phyloP scores from a whole-genome alignment of 2,329 filamentous ascomycete genomes.

The Lecanicillium sp. region DNA sequence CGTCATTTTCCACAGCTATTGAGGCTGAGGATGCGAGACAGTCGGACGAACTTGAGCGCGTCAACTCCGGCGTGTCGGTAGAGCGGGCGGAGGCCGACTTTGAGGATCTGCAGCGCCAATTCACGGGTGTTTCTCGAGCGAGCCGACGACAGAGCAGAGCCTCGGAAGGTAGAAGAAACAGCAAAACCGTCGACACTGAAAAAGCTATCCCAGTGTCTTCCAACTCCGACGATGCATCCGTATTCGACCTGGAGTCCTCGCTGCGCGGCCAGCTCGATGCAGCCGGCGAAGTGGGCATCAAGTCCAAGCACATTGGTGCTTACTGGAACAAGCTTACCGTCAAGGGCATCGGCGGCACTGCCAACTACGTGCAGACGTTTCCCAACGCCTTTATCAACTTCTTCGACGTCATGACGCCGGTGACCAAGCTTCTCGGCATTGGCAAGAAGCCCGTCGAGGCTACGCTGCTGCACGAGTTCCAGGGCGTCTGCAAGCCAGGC shows the following conservation, averaged over 20 bases:
- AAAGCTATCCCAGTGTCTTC: slow-evolving; percentile 36
- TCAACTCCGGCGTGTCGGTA: slow-evolving; percentile 48
- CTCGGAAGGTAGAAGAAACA: slow-evolving; percentile 14
- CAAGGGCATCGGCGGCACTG: slow-evolving; percentile 63
- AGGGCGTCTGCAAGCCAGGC: slow-evolving; percentile 64
- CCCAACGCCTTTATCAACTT: slow-evolving; percentile 70
- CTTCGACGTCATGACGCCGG: slow-evolving; percentile 64
- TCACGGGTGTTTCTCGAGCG: slow-evolving; percentile 48
- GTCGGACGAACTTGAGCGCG: too few relatives aligned
- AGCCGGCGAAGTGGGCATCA: slow-evolving; percentile 70
- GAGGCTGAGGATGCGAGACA: too few relatives aligned
- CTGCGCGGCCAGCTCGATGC: slow-evolving; percentile 65
- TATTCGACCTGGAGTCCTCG: slow-evolving; percentile 69
- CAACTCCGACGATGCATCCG: slow-evolving; percentile 34
- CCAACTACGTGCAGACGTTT: slow-evolving; percentile 68
- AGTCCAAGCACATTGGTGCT: slow-evolving; percentile 70
- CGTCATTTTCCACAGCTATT: too few relatives aligned
- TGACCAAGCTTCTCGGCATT: slow-evolving; percentile 55
- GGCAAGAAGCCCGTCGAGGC: slow-evolving; percentile 63
- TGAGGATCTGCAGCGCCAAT: slow-evolving; percentile 54
- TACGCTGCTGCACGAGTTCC: slow-evolving; percentile 66
- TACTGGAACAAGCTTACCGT: slow-evolving; percentile 74
- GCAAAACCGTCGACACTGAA: slow-evolving; percentile 44
- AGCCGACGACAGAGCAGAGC: slow-evolving; percentile 21
- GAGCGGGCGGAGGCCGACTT: slow-evolving; percentile 64